phyloP scores from a whole-genome alignment of 2,329 filamentous ascomycete genomes.

The Trichoderma koningii region DNA sequence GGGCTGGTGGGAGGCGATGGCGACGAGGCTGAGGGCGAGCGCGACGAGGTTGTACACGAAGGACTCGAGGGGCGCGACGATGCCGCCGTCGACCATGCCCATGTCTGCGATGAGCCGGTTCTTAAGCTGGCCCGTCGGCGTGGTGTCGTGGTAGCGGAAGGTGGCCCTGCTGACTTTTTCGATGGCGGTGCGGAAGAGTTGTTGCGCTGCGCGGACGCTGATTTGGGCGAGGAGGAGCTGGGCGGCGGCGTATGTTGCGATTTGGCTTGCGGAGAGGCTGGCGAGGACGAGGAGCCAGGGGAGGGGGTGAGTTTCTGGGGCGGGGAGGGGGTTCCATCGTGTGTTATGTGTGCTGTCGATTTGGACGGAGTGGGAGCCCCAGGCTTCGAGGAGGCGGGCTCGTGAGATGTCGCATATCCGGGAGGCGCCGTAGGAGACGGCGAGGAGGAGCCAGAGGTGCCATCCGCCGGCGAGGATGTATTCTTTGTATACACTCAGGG shows the following conservation, averaged over 20 bases:
- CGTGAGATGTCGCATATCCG: slow-evolving; percentile 66
- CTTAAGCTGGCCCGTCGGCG: slow-evolving; percentile 86
- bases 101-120: slow-evolving; percentile 91
- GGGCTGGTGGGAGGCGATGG: slow-evolving; percentile 80
- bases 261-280: slow-evolving; percentile 62
- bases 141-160: slow-evolving; percentile 89
- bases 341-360: not conserved
- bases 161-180: slow-evolving; percentile 73
- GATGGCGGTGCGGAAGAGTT: slow-evolving; percentile 74
- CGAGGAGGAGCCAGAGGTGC: slow-evolving; percentile 68
- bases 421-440: slow-evolving; percentile 64
- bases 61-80: slow-evolving; percentile 70
- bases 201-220: slow-evolving; percentile 74
- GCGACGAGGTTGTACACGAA: slow-evolving; percentile 71
- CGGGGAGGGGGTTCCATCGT: slow-evolving; percentile 55
- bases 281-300: slow-evolving; percentile 77
- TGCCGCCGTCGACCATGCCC: slow-evolving; percentile 84
- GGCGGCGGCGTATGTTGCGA: slow-evolving; percentile 61
- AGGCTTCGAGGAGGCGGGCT: slow-evolving; percentile 82
- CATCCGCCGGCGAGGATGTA: slow-evolving; percentile 82
- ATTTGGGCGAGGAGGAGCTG: slow-evolving; percentile 74
- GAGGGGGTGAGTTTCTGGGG: slow-evolving; percentile 65
- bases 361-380: slow-evolving; percentile 64
- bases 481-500: slow-evolving; percentile 75
- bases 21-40: slow-evolving; percentile 71